These are phyloP conservation scores for Clonostachys chloroleuca DNA, from an alignment of 2,329 filamentous ascomycete species.

Conservation along the genomic window DNA sequence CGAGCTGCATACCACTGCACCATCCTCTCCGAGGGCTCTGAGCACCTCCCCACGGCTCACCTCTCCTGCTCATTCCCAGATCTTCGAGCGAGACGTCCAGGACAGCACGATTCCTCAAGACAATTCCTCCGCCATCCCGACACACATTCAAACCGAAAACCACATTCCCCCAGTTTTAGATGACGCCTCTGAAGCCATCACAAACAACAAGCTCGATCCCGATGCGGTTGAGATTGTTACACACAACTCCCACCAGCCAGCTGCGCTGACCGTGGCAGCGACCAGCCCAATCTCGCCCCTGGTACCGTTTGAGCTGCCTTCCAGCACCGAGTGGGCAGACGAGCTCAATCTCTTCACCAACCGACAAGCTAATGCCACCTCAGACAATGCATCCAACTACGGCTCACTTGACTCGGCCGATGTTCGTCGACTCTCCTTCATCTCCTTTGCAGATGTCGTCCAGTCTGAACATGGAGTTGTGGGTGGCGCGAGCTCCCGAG, in stretches of 20 bases:
- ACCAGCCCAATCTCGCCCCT: conserved; percentile 4
- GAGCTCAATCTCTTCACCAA: conserved; percentile 51
- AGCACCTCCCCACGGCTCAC: conserved; percentile 70
- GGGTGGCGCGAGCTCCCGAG: conserved; percentile 49
- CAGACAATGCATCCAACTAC: conserved; percentile 68
- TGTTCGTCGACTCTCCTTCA: conserved; percentile 83
- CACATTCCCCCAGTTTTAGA: conserved; percentile 88
- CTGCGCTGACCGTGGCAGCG: conserved; percentile 58
- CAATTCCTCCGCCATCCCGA: conserved; percentile 80
- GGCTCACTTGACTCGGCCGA: conserved; percentile 72
- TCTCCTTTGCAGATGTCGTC: conserved; percentile 94
- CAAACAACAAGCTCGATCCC: conserved; percentile 77
- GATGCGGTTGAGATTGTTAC: conserved; percentile 92
- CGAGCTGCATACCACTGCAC: conserved; percentile 39
- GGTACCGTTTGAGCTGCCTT: not conserved
- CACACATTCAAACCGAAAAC: conserved; percentile 92
- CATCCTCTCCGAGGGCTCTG: conserved; percentile 64
- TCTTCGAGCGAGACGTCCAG: conserved; percentile 94
- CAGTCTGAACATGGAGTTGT: conserved; percentile 71
- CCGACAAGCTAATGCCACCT: conserved; percentile 20
- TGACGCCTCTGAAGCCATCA: conserved; percentile 88
- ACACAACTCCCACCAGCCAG: conserved; percentile 78
- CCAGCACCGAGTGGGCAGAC: conserved; percentile 48
- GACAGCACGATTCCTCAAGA: conserved; percentile 65
- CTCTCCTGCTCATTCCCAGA: conserved; percentile 74